These are phyloP conservation scores for Silene conica DNA, from an alignment of 148 eudicot species.

Conservation along the genomic window DNA sequence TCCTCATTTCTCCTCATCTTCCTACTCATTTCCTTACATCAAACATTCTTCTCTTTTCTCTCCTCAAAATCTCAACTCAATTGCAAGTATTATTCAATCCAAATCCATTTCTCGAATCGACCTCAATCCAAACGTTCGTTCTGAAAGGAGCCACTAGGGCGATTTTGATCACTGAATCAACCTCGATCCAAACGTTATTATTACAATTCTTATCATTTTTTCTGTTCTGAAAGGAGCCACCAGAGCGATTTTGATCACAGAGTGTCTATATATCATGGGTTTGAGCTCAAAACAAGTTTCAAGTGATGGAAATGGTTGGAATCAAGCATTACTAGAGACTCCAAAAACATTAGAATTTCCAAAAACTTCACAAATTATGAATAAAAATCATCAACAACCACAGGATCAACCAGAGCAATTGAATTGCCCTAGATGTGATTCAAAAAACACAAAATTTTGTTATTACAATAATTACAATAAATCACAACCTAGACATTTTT, in stretches of 20 bases:
- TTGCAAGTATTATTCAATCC: conserved; percentile 13
- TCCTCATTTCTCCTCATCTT: conserved; percentile 1
- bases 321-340: conserved; percentile 28
- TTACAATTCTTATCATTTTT: no score
- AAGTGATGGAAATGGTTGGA: conserved; percentile 44
- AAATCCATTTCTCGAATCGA: background rate
- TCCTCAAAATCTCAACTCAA: background rate
- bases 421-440: conserved; percentile 80
- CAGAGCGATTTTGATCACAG: no score
- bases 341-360: conserved; percentile 29
- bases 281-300: conserved; percentile 64
- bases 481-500: conserved; percentile 78
- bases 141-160: no score
- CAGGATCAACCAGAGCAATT: conserved; percentile 39
- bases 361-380: conserved; percentile 22
- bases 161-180: no score
- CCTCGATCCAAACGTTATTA: no score
- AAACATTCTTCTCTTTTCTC: background rate
- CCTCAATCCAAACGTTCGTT: no score
- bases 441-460: conserved; percentile 82
- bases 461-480: conserved; percentile 95
- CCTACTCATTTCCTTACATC: conserved; percentile 3
- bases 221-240: no score
- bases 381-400: conserved; percentile 11
- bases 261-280: conserved; percentile 35